Conservation (phyloP, 202 grass and related monocot species). For the Musa balbisiana region DNA sequence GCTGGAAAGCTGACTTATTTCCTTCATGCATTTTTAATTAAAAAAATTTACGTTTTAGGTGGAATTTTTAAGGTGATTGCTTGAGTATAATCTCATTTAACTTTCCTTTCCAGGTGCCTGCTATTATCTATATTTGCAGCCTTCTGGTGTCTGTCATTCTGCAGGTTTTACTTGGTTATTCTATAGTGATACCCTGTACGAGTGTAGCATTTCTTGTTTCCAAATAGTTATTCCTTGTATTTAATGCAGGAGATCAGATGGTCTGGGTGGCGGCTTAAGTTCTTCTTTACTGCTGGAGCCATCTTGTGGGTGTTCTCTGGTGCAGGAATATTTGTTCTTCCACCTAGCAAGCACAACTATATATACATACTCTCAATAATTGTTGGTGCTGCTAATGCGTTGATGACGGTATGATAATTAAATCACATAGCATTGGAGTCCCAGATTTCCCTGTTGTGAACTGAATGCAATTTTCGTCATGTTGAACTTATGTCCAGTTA, state of each 20-base stretch:
- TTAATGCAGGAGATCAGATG: conserved; percentile 79
- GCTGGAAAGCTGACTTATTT: no score
- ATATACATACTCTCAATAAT: conserved; percentile 73
- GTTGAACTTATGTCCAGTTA: neutral
- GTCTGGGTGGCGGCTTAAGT: conserved; percentile 72
- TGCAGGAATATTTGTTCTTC: conserved; percentile 71
- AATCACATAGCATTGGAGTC: neutral
- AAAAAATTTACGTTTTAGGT: no score
- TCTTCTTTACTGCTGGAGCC: conserved; percentile 71
- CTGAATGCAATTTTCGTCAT: neutral
- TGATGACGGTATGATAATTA: conserved; percentile 73
- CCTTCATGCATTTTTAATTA: no score
- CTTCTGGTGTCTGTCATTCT: conserved; percentile 76
- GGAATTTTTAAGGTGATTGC: no score
- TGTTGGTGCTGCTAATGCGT: conserved; percentile 85
- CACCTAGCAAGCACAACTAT: conserved; percentile 52
- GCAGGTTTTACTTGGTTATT: conserved; percentile 43
- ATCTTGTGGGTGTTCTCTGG: conserved; percentile 93
- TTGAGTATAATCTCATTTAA: neutral
- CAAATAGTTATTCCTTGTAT: conserved; percentile 2
- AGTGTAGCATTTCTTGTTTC: neutral
- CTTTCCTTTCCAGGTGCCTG: conserved; percentile 66
- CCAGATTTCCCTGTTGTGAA: neutral
- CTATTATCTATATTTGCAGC: conserved; percentile 93
- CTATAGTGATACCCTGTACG: neutral